phyloP scores from a whole-genome alignment of 306 rosid genomes.

The Cucumis melo region DNA sequence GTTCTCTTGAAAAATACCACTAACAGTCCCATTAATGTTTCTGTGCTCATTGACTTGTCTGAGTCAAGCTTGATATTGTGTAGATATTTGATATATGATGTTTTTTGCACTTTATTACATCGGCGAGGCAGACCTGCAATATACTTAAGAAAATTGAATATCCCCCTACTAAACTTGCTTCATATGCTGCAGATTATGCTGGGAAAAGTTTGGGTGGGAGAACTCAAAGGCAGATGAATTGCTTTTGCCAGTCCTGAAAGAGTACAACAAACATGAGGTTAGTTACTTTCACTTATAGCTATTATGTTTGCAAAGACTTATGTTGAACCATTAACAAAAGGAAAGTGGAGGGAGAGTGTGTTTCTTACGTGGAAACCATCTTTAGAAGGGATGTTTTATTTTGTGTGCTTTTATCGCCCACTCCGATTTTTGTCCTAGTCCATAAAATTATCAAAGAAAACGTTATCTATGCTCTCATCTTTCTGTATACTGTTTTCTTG shows the following conservation, averaged over 20 bases:
- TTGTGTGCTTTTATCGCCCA: neutral
- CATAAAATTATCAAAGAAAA: constrained; percentile 1
- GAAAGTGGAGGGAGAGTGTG: neutral
- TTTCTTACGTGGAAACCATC: neutral
- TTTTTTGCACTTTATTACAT: neutral
- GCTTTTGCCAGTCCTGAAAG: constrained; percentile 72
- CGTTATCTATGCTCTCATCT: constrained; percentile 13
- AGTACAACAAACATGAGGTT: constrained; percentile 77
- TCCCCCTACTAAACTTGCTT: neutral
- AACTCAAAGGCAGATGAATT: constrained; percentile 78
- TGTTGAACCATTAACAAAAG: neutral
- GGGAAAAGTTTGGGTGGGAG: constrained; percentile 93
- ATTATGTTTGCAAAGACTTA: neutral
- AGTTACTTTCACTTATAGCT: constrained; percentile 6
- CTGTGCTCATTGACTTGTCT: neutral
- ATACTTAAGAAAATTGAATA: neutral
- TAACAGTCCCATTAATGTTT: neutral
- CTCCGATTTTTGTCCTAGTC: neutral
- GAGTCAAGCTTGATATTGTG: neutral
- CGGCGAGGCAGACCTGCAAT: neutral
- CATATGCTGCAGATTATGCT: constrained; percentile 58
- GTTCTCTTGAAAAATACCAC: neutral
- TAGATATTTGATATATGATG: neutral
- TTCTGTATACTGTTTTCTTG: constrained; percentile 15
- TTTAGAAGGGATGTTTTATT: neutral